Base-by-base conservation (phyloP, 371 early-diverging fungal genomes). In the Blakeslea trispora region DNA sequence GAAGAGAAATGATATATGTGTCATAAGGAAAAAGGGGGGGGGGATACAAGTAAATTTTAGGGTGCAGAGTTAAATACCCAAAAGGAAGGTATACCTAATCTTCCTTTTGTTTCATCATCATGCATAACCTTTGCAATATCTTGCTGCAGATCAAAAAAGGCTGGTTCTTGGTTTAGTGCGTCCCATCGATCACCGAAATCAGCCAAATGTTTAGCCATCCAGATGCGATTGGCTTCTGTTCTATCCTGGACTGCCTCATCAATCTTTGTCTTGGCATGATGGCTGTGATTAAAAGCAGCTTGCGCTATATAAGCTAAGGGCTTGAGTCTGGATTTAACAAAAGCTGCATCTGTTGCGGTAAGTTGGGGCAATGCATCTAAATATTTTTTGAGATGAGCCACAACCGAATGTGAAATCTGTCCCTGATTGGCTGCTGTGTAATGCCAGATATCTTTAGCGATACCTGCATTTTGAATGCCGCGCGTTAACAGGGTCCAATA, bases 401-500 rank as follows among this genome's bases (percentile, higher is more conserved):
- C 67, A 3, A 69, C 74, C 0, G 70, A 53, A 35, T 67, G 66
- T 0, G 67, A 64, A 1, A 73, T 63, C 9, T 63, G 62, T 2
- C 52, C 68, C 3, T 60, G 42, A 10, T 66, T 64, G 28, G 64
- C 62, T 0, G 74, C 64, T 19, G 54, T 56, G 40, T 73, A 73
- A 15, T 64, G 62, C 74, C 74, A 73, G 24, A 69, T 67, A 46
- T 73, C 74, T 45, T 66, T 69, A 14, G 67, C 70, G 21, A 73
- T 59, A 7, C 63, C 68, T 4, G 67, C 45, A 37, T 81, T 79
- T 46, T 74, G 77, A 22, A 81, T 72, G 50, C 77, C 75, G 3
- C 77, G 68, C 6, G 81, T 53, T 48, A 81, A 50, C 17, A 79
- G 50, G 2, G 79, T 72, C 81, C 81, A 81, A 43, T 81, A 81